These are phyloP conservation scores for Pleurostoma richardsiae DNA, from an alignment of 2,329 filamentous ascomycete genomes.

Conservation along the genomic window DNA sequence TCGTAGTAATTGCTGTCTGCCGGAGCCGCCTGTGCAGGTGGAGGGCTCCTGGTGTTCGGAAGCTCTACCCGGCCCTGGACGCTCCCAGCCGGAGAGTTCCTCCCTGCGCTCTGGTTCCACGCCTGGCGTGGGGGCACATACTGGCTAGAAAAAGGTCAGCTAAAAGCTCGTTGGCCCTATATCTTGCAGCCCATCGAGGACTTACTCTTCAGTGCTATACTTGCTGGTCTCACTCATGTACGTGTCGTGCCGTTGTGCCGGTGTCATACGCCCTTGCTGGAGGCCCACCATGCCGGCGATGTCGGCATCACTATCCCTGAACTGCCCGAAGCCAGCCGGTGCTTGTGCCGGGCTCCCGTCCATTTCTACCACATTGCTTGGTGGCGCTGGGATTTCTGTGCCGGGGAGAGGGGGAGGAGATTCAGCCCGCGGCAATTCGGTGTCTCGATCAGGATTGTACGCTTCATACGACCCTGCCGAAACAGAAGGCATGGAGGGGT, in stretches of 20 bases:
- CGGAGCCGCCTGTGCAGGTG: constrained; percentile 18
- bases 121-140: constrained; percentile 52
- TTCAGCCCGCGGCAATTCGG: constrained; percentile 53
- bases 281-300: constrained; percentile 69
- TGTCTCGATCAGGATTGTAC: constrained; percentile 35
- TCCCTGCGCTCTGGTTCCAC: constrained; percentile 45
- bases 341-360: constrained; percentile 50
- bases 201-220: constrained; percentile 73
- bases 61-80: constrained; percentile 24
- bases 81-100: constrained; percentile 37
- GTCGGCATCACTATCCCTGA: constrained; percentile 63
- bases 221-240: constrained; percentile 63
- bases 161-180: not conserved
- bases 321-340: constrained; percentile 37
- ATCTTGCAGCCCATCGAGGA: constrained; percentile 7
- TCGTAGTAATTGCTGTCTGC: constrained; percentile 68
- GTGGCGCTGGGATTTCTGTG: constrained; percentile 27
- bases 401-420: constrained; percentile 58
- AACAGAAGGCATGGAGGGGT: constrained; percentile 29
- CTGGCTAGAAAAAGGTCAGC: constrained; percentile 23
- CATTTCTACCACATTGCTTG: constrained; percentile 75
- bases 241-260: constrained; percentile 37
- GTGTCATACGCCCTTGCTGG: constrained; percentile 47
- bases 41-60: constrained; percentile 25
- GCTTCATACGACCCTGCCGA: constrained; percentile 32